Evolutionary conservation across 2,329 filamentous ascomycete species (phyloP).

Genomic region (Phaeosphaeria sp.): DNA sequence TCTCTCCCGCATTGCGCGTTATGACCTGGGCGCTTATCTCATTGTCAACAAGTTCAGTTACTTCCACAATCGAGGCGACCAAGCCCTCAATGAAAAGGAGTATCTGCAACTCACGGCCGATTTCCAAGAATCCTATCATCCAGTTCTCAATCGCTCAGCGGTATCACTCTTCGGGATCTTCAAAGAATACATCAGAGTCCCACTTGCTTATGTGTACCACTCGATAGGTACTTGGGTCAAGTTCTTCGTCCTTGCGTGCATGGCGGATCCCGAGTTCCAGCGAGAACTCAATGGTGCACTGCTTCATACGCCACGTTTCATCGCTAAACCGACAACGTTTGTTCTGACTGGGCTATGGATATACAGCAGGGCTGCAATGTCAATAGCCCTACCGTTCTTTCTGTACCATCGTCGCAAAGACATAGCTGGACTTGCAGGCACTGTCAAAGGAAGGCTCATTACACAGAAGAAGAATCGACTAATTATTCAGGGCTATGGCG

Average conservation of each 20-base stretch:
- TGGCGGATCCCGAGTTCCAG: conserved; percentile 61
- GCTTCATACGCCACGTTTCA: conserved; percentile 37
- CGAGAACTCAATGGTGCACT: conserved; percentile 57
- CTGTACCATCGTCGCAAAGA: conserved; percentile 58
- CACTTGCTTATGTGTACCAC: conserved; percentile 53
- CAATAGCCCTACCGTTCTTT: conserved; percentile 55
- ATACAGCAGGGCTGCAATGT: conserved; percentile 54
- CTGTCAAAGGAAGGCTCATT: conserved; percentile 58
- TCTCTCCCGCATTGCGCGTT: conserved; percentile 53
- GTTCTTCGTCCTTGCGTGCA: conserved; percentile 57
- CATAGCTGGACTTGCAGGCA: conserved; percentile 55
- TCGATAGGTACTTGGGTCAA: conserved; percentile 53
- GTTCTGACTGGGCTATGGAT: conserved; percentile 58
- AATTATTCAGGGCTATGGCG: conserved; percentile 56
- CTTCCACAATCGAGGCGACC: conserved; percentile 33
- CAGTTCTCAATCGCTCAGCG: conserved; percentile 37
- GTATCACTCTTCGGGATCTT: conserved; percentile 30
- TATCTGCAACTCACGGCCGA: conserved; percentile 43
- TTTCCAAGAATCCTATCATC: conserved; percentile 39
- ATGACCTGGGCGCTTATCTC: conserved; percentile 56
- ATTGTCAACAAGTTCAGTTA: conserved; percentile 41
- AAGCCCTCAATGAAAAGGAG: conserved; percentile 33
- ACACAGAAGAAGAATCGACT: conserved; percentile 55
- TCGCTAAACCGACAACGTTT: conserved; percentile 49
- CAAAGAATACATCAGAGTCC: conserved; percentile 37